A percentile compares a stretch with the other conserved stretches of the same genome.
phyloP scores from a whole-genome alignment of 352 stramenopile genomes.

The Phytophthora aleatoria region DNA sequence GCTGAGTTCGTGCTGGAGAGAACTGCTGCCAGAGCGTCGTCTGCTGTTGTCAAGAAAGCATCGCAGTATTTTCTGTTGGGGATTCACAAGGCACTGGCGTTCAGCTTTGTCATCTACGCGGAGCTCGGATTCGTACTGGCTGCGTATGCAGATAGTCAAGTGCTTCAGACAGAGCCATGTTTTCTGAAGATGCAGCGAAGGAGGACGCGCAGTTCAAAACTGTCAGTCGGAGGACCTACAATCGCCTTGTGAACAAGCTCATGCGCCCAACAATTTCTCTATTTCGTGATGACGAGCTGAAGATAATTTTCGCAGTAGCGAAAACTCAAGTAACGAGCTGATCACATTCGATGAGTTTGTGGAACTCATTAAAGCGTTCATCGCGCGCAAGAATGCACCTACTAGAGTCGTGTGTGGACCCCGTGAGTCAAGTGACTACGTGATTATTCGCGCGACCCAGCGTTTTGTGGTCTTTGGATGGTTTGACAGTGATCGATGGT shows the following conservation, averaged over 20 bases:
- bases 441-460: neutral
- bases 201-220: neutral
- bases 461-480: neutral
- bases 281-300: neutral
- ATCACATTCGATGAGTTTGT: neutral
- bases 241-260: slow-evolving; percentile 1
- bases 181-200: neutral
- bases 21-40: slow-evolving; percentile 1
- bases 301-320: neutral
- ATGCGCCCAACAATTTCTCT: neutral
- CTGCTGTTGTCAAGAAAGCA: neutral
- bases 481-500: neutral
- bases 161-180: neutral
- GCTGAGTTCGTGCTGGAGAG: slow-evolving; percentile 1
- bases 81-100: slow-evolving; percentile 2
- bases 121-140: neutral
- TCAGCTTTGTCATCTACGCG: neutral
- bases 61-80: slow-evolving; percentile 1
- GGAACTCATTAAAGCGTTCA: slow-evolving; percentile 1
- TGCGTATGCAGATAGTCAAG: neutral
- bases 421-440: neutral
- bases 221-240: neutral
- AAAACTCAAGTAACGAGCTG: neutral
- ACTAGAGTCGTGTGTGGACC: neutral
- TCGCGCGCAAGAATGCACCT: neutral